Base-by-base conservation (phyloP, 148 eudicot genomes). In the Silene uniflora region DNA sequence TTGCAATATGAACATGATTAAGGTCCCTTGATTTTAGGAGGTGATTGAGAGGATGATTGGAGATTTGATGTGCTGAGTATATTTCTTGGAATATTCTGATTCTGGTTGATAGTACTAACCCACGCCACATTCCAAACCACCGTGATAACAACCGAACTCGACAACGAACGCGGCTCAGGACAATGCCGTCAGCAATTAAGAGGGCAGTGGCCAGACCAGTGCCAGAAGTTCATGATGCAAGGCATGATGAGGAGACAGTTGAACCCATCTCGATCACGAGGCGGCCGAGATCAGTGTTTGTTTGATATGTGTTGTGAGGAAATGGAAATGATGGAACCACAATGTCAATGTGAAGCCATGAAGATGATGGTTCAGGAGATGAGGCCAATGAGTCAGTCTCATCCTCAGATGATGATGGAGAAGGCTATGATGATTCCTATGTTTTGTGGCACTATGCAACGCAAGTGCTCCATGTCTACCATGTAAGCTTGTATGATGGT, bases 281-380 rank as follows among this genome's bases (percentile, higher is more conserved):
- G 21, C 12, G 49, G 21, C 0, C 56, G 9, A 17, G 64, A 66
- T n/a, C n/a, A n/a, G 21, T 61, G 52, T 0, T 49, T 39, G 25
- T 75, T 75, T 23, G 64, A 75, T 7, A 9, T 39, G 61, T 77
- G 80, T 42, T 77, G 80, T 27, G 16, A 62, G n/a, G 80, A 77
- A 2, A 46, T 77, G 61, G 46, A 12, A 46, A 70, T 61, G 75
- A 77, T 77, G 68, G 39, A 46, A 6, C 68, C 74, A 16, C 17
- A 61, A 8, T 77, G 75, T 11, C 80, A 77, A 17, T 77, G 80
- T 47, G 69, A 71, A 8, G 80, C 69, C 46, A 62, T 71, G 64
- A 67, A 67, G 27, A 25, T 74, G 35, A 5, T 19, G 32, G 62
- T 10, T 3, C 22, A 19, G 0, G 23, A 24, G 9, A 67, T 35